Conservation (phyloP, 352 stramenopile species). For the Globisporangium okanoganense region DNA sequence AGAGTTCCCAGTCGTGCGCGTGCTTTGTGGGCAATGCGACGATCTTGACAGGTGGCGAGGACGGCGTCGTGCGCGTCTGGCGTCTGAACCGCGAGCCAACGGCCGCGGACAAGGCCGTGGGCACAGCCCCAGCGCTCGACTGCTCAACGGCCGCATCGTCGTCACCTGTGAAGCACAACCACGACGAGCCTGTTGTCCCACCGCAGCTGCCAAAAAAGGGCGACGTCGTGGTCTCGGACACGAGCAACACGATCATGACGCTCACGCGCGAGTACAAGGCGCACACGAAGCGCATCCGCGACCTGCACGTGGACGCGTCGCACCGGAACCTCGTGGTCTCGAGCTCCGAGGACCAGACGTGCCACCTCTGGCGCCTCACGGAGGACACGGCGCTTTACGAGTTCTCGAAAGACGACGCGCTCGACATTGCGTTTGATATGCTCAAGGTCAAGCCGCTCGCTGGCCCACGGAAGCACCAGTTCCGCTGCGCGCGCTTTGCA, state of each 20-base stretch:
- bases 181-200: conserved; percentile 18
- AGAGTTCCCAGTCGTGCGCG: conserved; percentile 63
- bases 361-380: conserved; percentile 76
- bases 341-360: conserved; percentile 75
- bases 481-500: conserved; percentile 74
- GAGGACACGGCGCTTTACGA: conserved; percentile 57
- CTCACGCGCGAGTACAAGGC: conserved; percentile 71
- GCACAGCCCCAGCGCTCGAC: conserved; percentile 36
- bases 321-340: conserved; percentile 77
- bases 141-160: conserved; percentile 15
- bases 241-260: conserved; percentile 37
- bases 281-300: conserved; percentile 77
- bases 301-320: conserved; percentile 76
- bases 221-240: conserved; percentile 46
- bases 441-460: conserved; percentile 38
- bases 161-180: conserved; percentile 4
- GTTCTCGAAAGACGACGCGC: conserved; percentile 74
- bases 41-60: conserved; percentile 78
- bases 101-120: conserved; percentile 32
- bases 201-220: conserved; percentile 48
- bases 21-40: conserved; percentile 79
- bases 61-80: conserved; percentile 79
- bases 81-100: conserved; percentile 47
- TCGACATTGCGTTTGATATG: conserved; percentile 54
- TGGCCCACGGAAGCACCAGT: conserved; percentile 67